Percentiles rank a stretch among this genome's conserved stretches.
Conservation (phyloP, 306 rosid genomes). For the Prunus mume region DNA sequence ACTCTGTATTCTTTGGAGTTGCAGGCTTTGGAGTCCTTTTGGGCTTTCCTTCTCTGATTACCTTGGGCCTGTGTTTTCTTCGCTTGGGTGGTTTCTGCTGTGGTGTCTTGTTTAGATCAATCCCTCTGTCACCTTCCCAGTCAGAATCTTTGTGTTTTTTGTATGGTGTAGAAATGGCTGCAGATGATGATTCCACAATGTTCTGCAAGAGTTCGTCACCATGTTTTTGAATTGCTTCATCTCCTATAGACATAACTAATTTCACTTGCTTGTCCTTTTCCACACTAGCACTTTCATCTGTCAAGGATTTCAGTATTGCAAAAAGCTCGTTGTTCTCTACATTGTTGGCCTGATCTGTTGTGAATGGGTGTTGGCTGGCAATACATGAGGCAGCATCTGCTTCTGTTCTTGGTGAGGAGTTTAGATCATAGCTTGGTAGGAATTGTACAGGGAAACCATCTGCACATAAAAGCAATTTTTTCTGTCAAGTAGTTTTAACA, state of each 20-base stretch:
- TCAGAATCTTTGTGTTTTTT: slow-evolving; percentile 34
- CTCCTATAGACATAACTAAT: slow-evolving; percentile 32
- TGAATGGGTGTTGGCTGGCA: slow-evolving; percentile 36
- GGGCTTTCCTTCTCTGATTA: slow-evolving; percentile 64
- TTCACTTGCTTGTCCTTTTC: slow-evolving; percentile 38
- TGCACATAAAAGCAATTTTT: slow-evolving; percentile 31
- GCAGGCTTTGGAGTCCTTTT: slow-evolving; percentile 51
- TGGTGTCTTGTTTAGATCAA: slow-evolving; percentile 79
- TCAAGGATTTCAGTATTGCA: slow-evolving; percentile 23
- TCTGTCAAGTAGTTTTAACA: slow-evolving; percentile 3
- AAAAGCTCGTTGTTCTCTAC: slow-evolving; percentile 28
- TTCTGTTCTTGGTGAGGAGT: slow-evolving; percentile 37
- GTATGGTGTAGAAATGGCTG: slow-evolving; percentile 35
- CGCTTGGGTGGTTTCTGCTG: slow-evolving; percentile 60
- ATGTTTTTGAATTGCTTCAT: slow-evolving; percentile 41
- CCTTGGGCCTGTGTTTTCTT: slow-evolving; percentile 95
- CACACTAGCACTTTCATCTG: slow-evolving; percentile 45
- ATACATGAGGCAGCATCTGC: slow-evolving; percentile 29
- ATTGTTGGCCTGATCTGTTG: slow-evolving; percentile 29
- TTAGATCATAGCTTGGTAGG: slow-evolving; percentile 39
- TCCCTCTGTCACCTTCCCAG: slow-evolving; percentile 33
- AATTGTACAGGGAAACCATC: slow-evolving; percentile 43
- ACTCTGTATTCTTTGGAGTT: slow-evolving; percentile 31
- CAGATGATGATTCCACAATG: slow-evolving; percentile 62
- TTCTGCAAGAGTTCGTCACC: slow-evolving; percentile 55